Percentiles rank a stretch among this genome's conserved stretches.
Evolutionary conservation across 2,329 filamentous ascomycete genomes (phyloP).

Genomic region (Raffaelea deltoideospora): DNA sequence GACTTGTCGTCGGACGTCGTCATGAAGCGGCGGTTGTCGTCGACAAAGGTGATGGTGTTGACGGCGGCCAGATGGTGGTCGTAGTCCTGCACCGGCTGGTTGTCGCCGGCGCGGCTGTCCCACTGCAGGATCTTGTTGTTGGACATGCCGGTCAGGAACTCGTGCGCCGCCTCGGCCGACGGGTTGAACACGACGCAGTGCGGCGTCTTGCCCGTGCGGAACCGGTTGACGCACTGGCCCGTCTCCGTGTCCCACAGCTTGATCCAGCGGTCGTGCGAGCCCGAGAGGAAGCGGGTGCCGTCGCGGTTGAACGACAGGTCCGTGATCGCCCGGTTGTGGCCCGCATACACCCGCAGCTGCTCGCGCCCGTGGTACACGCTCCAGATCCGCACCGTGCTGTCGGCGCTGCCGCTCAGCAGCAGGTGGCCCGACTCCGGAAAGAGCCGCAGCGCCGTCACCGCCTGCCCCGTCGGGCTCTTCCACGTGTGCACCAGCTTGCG

Average conservation of each 20-base stretch:
- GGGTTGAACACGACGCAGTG: conserved; percentile 94
- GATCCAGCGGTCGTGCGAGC: conserved; percentile 88
- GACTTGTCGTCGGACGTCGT: conserved; percentile 96
- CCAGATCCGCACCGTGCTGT: conserved; percentile 85
- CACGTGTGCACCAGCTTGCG: conserved; percentile 89
- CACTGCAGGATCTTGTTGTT: conserved; percentile 99
- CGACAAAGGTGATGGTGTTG: conserved; percentile 94
- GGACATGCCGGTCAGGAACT: conserved; percentile 92
- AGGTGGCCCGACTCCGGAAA: conserved; percentile 81
- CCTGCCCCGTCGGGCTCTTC: conserved; percentile 66
- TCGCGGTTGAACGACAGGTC: conserved; percentile 76
- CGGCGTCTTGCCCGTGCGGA: conserved; percentile 86
- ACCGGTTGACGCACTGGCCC: conserved; percentile 72
- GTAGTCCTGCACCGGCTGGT: conserved; percentile 86
- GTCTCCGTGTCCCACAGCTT: conserved; percentile 98
- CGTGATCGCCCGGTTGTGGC: conserved; percentile 79
- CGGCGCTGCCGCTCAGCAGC: conserved; percentile 76
- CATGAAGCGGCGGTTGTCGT: conserved; percentile 89
- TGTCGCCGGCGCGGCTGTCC: conserved; percentile 56
- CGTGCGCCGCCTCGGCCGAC: conserved; percentile 56
- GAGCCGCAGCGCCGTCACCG: conserved; percentile 79
- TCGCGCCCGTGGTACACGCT: conserved; percentile 85
- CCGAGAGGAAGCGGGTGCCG: conserved; percentile 76
- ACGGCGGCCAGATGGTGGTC: conserved; percentile 96
- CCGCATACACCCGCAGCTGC: conserved; percentile 77